These are phyloP conservation scores for Aspergillus sp. DNA, from an alignment of 2,329 filamentous ascomycete species.

Conservation along the genomic window DNA sequence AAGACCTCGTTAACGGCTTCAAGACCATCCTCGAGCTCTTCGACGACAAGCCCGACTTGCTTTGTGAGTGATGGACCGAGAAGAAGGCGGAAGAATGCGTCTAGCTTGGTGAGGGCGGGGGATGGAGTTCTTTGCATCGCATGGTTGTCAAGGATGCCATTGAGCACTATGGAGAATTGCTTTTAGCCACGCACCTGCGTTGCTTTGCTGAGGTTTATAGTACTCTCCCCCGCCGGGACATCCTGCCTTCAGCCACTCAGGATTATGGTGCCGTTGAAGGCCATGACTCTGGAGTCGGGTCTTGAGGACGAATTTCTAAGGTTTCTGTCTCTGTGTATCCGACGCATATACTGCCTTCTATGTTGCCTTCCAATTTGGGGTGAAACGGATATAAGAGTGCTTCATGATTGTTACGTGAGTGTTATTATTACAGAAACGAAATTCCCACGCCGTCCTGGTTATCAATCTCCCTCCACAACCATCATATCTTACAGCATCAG, in stretches of 20 bases:
- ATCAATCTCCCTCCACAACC: no score
- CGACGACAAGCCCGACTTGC: neutral
- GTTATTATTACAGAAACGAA: no score
- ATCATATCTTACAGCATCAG: no score
- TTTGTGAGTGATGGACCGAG: constrained; percentile 3
- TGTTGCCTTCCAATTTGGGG: no score
- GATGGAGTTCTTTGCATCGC: neutral
- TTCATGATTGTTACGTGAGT: no score
- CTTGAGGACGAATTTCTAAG: no score
- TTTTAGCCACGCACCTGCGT: constrained; percentile 4
- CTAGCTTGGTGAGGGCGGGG: neutral
- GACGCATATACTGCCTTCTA: no score
- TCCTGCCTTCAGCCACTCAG: neutral
- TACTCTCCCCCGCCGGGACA: neutral
- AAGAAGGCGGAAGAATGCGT: constrained; percentile 1
- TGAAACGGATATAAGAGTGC: no score
- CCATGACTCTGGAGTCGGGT: neutral
- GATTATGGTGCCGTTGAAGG: neutral
- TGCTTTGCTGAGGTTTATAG: constrained; percentile 8
- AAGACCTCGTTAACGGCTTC: neutral
- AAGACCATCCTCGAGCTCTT: neutral
- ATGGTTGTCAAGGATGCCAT: neutral
- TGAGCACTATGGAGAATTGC: neutral
- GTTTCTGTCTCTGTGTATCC: no score
- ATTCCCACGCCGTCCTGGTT: no score